phyloP scores from a whole-genome alignment of 2,329 filamentous ascomycete genomes.

The Didymosphaeria variabile region DNA sequence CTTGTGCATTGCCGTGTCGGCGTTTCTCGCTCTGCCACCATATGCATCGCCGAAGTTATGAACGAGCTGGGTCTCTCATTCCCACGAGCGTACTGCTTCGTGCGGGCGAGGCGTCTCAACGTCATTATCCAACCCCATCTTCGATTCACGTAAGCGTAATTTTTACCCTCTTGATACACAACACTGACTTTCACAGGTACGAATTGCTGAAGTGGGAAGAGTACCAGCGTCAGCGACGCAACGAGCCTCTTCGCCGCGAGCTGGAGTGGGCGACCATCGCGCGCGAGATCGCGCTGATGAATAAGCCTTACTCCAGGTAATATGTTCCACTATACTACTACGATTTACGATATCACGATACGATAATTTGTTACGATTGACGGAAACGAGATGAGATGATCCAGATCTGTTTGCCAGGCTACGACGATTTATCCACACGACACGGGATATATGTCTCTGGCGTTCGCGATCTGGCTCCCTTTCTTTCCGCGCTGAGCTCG shows the following conservation, averaged over 20 bases:
- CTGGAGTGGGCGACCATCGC: slow-evolving; percentile 91
- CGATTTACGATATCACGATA: slow-evolving; percentile 29
- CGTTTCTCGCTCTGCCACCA: slow-evolving; percentile 93
- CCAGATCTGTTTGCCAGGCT: slow-evolving; percentile 21
- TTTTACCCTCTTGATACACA: neutral
- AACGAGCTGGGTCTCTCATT: slow-evolving; percentile 80
- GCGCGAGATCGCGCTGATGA: slow-evolving; percentile 93
- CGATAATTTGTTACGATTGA: slow-evolving; percentile 21
- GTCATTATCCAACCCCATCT: slow-evolving; percentile 98
- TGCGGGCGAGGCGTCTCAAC: slow-evolving; percentile 89
- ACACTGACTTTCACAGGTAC: slow-evolving; percentile 58
- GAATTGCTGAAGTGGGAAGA: slow-evolving; percentile 98
- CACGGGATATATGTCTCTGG: slow-evolving; percentile 14
- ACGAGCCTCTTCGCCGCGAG: slow-evolving; percentile 71
- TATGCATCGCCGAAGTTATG: slow-evolving; percentile 99
- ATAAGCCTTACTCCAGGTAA: slow-evolving; percentile 85
- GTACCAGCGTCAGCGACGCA: slow-evolving; percentile 67
- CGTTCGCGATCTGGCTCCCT: slow-evolving; percentile 13
- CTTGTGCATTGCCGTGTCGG: slow-evolving; percentile 96
- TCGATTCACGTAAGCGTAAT: slow-evolving; percentile 73
- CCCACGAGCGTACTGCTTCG: slow-evolving; percentile 94
- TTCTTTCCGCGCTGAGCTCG: slow-evolving; percentile 5
- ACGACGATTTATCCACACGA: slow-evolving; percentile 14
- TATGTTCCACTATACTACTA: slow-evolving; percentile 13
- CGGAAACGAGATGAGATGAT: slow-evolving; percentile 20